Evolutionary conservation across 352 stramenopile genomes (phyloP), one percentile per base, ranked within the genome.

Genomic region (Phytophthora melonis): DNA sequence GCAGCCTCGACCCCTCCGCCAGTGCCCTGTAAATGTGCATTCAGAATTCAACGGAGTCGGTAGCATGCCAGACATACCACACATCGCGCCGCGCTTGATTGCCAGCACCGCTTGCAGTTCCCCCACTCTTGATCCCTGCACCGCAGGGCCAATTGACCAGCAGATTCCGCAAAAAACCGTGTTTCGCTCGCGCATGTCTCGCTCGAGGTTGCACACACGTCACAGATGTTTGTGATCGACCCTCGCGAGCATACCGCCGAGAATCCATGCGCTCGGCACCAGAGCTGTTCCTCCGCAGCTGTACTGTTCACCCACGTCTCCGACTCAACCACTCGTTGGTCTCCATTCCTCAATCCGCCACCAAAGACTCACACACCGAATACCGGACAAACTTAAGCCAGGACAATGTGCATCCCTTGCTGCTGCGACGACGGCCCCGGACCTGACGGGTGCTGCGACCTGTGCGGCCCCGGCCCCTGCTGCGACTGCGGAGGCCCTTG

Each of bases 161-260:
- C 34, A 62, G 19, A 55, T n/a, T 49, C 50, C 49, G 43, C 50
- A 30, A 54, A 36, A 43, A 54, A 21, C 8, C 18, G 36, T 62
- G 34, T 14, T 49, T 41, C 32, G 18, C 19, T 52, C 8, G 23
- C 62, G 39, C 62, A 62, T 68, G 62, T 68, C 62, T 68, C 52
- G 50, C 13, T 49, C 41, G 41, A 18, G 36, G 43, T 10, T 47
- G 39, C 43, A 10, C 57, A 66, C 65, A 67, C 66, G 66, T 73
- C 66, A 73, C 66, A 73, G 66, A 72, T 72, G 58, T 18, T 66
- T 67, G 66, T 72, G 66, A 66, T 72, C 57, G n/a, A 36, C 32
- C 41, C 14, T 4, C 5, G 14, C 14, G 41, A 55, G n/a, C 43
- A 25, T 32, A 57, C 27, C 41, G 41, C 14, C 52, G 52, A 63